Conservation (phyloP, 169 alveolate genomes). For the Eimeria brunetti region DNA sequence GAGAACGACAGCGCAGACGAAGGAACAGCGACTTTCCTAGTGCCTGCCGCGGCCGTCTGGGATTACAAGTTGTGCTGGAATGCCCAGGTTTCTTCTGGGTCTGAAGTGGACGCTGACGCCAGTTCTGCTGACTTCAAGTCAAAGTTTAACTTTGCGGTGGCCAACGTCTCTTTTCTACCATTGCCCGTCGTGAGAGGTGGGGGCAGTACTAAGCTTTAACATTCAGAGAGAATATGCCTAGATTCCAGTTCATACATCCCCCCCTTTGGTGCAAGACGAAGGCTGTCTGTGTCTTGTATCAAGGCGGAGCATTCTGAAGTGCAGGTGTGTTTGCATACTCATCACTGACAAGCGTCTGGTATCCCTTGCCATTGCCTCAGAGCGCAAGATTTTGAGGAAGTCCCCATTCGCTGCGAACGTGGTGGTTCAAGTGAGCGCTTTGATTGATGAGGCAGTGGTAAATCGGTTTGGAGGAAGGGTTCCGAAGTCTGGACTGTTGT, state of each 20-base stretch:
- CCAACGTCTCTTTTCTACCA: slow-evolving; percentile 11
- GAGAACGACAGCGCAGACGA: slow-evolving; percentile 4
- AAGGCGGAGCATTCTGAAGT: neutral
- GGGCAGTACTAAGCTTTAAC: neutral
- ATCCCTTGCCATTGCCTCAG: neutral
- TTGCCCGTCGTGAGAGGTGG: slow-evolving; percentile 12
- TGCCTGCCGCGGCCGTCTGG: slow-evolving; percentile 9
- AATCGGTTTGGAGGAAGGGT: slow-evolving; percentile 1
- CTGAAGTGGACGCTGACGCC: neutral
- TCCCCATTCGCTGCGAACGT: slow-evolving; percentile 10
- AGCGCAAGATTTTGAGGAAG: neutral
- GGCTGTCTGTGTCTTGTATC: neutral
- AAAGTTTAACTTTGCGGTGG: neutral
- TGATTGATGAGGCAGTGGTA: slow-evolving; percentile 2
- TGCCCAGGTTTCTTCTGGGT: neutral
- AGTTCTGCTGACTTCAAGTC: neutral
- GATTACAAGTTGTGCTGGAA: slow-evolving; percentile 38
- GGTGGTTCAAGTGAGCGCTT: slow-evolving; percentile 7
- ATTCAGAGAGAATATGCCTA: neutral
- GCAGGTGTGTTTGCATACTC: neutral
- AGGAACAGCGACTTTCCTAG: slow-evolving; percentile 2
- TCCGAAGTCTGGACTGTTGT: slow-evolving; percentile 37
- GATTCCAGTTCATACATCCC: neutral
- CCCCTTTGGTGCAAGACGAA: neutral
- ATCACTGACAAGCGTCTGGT: neutral